Evolutionary conservation across 768 basidiomycete genomes (phyloP).

Genomic region (Leucosporidium creatinivorum): DNA sequence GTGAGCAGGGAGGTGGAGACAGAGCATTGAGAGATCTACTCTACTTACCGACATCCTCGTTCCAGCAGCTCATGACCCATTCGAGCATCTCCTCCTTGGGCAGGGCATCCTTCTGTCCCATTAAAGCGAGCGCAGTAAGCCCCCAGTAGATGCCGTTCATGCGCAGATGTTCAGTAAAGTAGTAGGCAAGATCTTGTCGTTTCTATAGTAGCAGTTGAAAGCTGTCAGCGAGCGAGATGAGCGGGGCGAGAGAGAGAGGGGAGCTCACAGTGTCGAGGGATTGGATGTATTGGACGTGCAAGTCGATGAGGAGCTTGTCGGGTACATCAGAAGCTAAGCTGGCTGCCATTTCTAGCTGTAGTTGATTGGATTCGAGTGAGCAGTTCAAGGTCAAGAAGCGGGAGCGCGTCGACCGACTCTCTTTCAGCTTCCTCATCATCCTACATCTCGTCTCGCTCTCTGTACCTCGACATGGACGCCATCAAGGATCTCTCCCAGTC

Average conservation of each 20-base stretch:
- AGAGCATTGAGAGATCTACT: too few species aligned
- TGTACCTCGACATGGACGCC: too few species aligned
- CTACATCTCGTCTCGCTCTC: too few species aligned
- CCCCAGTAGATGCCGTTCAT: constrained; percentile 98
- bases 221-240: background rate
- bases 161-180: constrained; percentile 88
- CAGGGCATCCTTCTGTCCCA: constrained; percentile 70
- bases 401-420: too few species aligned
- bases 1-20: background rate
- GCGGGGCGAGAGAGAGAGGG: constrained; percentile 4
- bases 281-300: constrained; percentile 70
- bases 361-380: background rate
- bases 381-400: constrained; percentile 37
- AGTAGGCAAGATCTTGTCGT: constrained; percentile 41
- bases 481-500: too few species aligned
- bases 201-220: background rate
- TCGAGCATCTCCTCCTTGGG: constrained; percentile 73
- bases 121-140: constrained; percentile 71
- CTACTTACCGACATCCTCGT: constrained; percentile 69
- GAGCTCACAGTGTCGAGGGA: constrained; percentile 58
- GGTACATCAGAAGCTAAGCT: background rate
- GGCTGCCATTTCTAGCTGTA: background rate
- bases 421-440: too few species aligned
- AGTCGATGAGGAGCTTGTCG: constrained; percentile 46
- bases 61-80: constrained; percentile 93